Conservation (phyloP, 2,329 filamentous ascomycete species). For the Fusarium liriodendri region DNA sequence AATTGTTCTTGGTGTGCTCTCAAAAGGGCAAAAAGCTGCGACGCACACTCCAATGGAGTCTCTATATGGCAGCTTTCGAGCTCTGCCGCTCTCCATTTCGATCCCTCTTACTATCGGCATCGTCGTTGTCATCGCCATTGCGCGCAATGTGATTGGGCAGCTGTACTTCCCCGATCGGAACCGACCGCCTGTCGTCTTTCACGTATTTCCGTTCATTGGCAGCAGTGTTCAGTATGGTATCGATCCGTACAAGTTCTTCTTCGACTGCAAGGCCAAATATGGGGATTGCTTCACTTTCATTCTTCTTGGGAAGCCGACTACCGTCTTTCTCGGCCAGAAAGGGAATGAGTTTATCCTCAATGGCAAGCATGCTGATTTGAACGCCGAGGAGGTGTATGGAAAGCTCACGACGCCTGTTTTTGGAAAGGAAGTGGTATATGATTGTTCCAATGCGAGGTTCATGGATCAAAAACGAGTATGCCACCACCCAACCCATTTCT, state of each 20-base stretch:
- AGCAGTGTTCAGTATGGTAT: constrained; percentile 95
- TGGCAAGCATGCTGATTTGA: constrained; percentile 87
- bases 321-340: constrained; percentile 81
- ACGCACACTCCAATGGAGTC: constrained; percentile 10
- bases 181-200: constrained; percentile 83
- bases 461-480: constrained; percentile 94
- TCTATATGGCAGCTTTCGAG: background rate
- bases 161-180: constrained; percentile 83
- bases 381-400: constrained; percentile 89
- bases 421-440: constrained; percentile 87
- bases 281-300: constrained; percentile 92
- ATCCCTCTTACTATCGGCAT: constrained; percentile 54
- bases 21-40: background rate
- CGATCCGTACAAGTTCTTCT: constrained; percentile 90
- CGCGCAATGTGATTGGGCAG: constrained; percentile 84
- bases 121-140: constrained; percentile 66
- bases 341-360: constrained; percentile 94
- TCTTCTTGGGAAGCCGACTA: constrained; percentile 87
- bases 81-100: constrained; percentile 19
- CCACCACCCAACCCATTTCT: accelerated
- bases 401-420: constrained; percentile 79
- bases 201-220: constrained; percentile 84
- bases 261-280: constrained; percentile 78
- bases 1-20: background rate
- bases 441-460: constrained; percentile 88